These are phyloP conservation scores for Volutella citrinella DNA, from an alignment of 2,329 filamentous ascomycete genomes.

Conservation along the genomic window DNA sequence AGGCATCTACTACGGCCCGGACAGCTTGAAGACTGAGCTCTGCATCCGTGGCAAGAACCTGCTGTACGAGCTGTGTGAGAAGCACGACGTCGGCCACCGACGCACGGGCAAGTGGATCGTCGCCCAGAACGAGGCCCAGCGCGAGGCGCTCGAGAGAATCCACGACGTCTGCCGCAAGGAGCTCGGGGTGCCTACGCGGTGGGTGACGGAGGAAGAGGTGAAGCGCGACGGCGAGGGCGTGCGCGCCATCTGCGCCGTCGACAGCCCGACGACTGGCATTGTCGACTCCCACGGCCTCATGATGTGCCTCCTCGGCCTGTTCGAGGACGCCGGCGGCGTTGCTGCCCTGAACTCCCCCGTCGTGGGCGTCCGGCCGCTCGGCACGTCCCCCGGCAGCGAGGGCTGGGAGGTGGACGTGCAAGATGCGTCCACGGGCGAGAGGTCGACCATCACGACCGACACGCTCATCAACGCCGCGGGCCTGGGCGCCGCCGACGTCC, in stretches of 20 bases:
- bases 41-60: constrained; percentile 75
- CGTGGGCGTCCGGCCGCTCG: constrained; percentile 51
- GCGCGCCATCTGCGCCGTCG: constrained; percentile 64
- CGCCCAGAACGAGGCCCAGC: constrained; percentile 73
- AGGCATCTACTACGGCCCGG: constrained; percentile 81
- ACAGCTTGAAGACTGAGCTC: constrained; percentile 76
- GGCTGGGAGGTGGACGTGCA: constrained; percentile 69
- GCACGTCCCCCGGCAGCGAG: constrained; percentile 39
- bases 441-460: constrained; percentile 65
- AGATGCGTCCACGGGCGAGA: constrained; percentile 44
- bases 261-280: constrained; percentile 84
- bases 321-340: constrained; percentile 74
- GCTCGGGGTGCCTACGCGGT: constrained; percentile 66
- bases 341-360: constrained; percentile 69
- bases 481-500: constrained; percentile 69
- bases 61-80: constrained; percentile 74
- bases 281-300: constrained; percentile 85
- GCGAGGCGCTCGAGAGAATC: constrained; percentile 55
- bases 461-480: constrained; percentile 85
- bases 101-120: constrained; percentile 94
- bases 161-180: constrained; percentile 39
- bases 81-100: constrained; percentile 64
- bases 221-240: constrained; percentile 69
- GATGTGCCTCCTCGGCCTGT: constrained; percentile 71
- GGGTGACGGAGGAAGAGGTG: constrained; percentile 64